phyloP scores from a whole-genome alignment of 352 stramenopile species.

The Pythium volutum region DNA sequence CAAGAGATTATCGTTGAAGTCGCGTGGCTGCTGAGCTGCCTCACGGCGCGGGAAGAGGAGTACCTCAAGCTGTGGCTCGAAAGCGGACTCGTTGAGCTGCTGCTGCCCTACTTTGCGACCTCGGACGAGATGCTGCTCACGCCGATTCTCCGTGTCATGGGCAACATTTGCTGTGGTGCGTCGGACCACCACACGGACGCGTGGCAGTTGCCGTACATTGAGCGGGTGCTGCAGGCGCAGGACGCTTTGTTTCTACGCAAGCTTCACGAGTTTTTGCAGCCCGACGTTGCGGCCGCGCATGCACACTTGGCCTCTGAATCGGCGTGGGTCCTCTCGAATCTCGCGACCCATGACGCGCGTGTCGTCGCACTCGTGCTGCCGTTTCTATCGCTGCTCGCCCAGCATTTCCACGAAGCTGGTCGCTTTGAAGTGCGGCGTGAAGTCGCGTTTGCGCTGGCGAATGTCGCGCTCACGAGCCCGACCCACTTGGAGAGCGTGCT shows the following conservation, averaged over 20 bases:
- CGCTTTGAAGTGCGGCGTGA: conserved; percentile 71
- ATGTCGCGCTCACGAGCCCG: conserved; percentile 63
- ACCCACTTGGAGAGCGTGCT: conserved; percentile 50
- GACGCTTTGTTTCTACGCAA: conserved; percentile 62
- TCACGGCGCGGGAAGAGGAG: conserved; percentile 78
- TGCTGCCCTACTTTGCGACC: conserved; percentile 61
- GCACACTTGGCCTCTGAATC: conserved; percentile 55
- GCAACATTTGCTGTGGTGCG: conserved; percentile 74
- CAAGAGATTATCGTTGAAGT: conserved; percentile 71
- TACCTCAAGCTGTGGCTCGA: conserved; percentile 67
- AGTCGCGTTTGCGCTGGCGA: conserved; percentile 68
- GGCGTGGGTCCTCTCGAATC: conserved; percentile 77
- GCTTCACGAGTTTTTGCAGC: conserved; percentile 52
- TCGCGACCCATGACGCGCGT: conserved; percentile 49
- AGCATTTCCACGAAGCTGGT: conserved; percentile 54
- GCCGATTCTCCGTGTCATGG: conserved; percentile 71
- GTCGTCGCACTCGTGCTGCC: conserved; percentile 59
- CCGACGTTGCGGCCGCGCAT: conserved; percentile 27
- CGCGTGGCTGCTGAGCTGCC: conserved; percentile 83
- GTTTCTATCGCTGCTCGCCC: conserved; percentile 51
- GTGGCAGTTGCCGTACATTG: conserved; percentile 66
- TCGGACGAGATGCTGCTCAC: conserved; percentile 64
- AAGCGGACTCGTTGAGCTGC: conserved; percentile 40
- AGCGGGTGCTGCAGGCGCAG: conserved; percentile 33
- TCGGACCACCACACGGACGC: conserved; percentile 68